These are phyloP conservation scores for Pneumocystis sp. DNA, from an alignment of 1,139 yeast genomes.

Conservation along the genomic window DNA sequence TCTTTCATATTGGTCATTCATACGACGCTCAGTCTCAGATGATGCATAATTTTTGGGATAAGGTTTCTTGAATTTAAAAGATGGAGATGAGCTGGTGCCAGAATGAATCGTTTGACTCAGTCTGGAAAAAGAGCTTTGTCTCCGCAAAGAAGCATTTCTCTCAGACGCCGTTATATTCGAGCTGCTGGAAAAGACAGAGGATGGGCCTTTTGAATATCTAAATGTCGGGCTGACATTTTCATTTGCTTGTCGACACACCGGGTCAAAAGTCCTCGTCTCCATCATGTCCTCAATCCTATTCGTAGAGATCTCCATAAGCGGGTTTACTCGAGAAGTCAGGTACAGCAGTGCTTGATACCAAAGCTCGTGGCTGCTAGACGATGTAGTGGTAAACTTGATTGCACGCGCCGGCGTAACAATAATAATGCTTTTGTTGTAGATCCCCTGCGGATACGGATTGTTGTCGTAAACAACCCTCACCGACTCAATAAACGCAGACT, in stretches of 20 bases:
- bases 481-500: slow-evolving; percentile 66
- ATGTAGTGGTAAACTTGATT: slow-evolving; percentile 73
- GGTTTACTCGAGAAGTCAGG: slow-evolving; percentile 42
- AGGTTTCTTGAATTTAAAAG: background rate
- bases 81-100: background rate
- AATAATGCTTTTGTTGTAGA: slow-evolving; percentile 70
- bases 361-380: slow-evolving; percentile 73
- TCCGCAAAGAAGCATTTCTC: slow-evolving; percentile 18
- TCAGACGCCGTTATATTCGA: slow-evolving; percentile 18
- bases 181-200: slow-evolving; percentile 8
- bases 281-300: slow-evolving; percentile 13
- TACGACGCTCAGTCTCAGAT: background rate
- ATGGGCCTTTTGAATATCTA: slow-evolving; percentile 7
- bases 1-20: slow-evolving; percentile 4
- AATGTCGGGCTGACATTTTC: background rate
- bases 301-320: slow-evolving; percentile 20
- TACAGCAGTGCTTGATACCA: slow-evolving; percentile 82
- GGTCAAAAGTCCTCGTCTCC: slow-evolving; percentile 13
- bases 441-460: slow-evolving; percentile 81
- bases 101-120: background rate
- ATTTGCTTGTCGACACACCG: background rate
- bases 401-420: slow-evolving; percentile 56
- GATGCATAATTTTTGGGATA: background rate
- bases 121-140: background rate
- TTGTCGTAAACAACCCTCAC: slow-evolving; percentile 72